A percentile compares a stretch with the other conserved stretches of the same genome.
These are phyloP conservation scores for Haplographium delicatum DNA, from an alignment of 495 filamentous ascomycete genomes.

Conservation along the genomic window DNA sequence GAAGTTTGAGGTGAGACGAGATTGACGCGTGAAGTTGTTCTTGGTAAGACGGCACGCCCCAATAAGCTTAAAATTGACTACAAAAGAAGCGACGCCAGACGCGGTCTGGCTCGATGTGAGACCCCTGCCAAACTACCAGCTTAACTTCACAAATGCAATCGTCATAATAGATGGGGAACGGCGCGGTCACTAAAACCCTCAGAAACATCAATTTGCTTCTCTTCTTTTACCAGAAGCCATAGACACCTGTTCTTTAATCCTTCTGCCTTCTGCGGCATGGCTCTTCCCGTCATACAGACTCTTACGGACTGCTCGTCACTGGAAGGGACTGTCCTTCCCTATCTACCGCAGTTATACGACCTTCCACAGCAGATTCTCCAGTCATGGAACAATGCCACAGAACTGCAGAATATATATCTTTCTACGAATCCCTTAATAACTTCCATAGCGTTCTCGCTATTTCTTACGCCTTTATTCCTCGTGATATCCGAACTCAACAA, in stretches of 20 bases:
- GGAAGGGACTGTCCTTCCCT: slow-evolving; percentile 63
- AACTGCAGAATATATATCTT: slow-evolving; percentile 62
- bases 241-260: not conserved
- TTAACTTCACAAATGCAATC: too few relatives aligned
- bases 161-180: too few relatives aligned
- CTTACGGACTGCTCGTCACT: slow-evolving; percentile 70
- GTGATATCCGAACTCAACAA: slow-evolving; percentile 74
- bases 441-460: slow-evolving; percentile 65
- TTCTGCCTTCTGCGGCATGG: slow-evolving; percentile 38
- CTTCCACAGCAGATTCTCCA: slow-evolving; percentile 60
- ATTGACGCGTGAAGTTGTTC: not conserved
- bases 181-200: too few relatives aligned
- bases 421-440: slow-evolving; percentile 82
- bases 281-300: slow-evolving; percentile 62
- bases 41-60: too few relatives aligned
- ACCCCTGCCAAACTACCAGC: too few relatives aligned
- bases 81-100: too few relatives aligned
- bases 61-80: not conserved
- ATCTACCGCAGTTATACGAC: slow-evolving; percentile 68
- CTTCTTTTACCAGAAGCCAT: too few relatives aligned
- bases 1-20: not conserved
- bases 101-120: too few relatives aligned
- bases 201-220: too few relatives aligned
- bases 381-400: slow-evolving; percentile 47
- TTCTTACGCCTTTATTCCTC: slow-evolving; percentile 63